Percentiles rank a stretch among this genome's conserved stretches.
Conservation (phyloP, 176 grass and related monocot genomes). For the Musa itinerans region DNA sequence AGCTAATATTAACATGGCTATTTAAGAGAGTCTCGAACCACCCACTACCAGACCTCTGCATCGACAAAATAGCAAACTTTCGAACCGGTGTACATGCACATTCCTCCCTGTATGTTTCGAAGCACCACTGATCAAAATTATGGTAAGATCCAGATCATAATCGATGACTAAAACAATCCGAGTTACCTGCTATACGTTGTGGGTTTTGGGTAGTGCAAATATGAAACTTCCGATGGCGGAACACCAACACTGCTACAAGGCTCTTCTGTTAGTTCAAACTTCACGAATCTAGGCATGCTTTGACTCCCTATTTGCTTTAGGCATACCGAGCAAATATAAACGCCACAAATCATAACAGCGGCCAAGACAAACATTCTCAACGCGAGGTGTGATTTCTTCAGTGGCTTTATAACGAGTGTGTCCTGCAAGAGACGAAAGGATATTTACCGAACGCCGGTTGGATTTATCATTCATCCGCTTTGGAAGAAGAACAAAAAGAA, state of each 20-base stretch:
- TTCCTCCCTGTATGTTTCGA: conserved; percentile 50
- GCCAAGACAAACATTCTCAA: conserved; percentile 59
- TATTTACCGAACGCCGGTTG: neutral
- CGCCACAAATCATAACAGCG: conserved; percentile 52
- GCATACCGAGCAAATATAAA: conserved; percentile 67
- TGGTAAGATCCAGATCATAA: neutral
- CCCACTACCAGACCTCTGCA: conserved; percentile 92
- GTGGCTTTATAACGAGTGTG: conserved; percentile 45
- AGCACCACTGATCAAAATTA: conserved; percentile 9
- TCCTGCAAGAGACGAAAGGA: conserved; percentile 39
- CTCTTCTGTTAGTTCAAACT: conserved; percentile 44
- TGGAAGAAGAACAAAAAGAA: neutral
- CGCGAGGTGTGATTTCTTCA: conserved; percentile 50
- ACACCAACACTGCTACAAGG: conserved; percentile 34
- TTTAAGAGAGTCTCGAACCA: conserved; percentile 96
- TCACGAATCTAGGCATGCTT: conserved; percentile 51
- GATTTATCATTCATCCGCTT: neutral
- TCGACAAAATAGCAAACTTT: conserved; percentile 91
- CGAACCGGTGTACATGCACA: conserved; percentile 74
- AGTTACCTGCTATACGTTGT: conserved; percentile 54
- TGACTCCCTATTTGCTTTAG: conserved; percentile 64
- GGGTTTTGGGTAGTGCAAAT: conserved; percentile 69
- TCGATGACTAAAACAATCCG: neutral
- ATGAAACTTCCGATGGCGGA: conserved; percentile 36
- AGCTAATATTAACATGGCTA: conserved; percentile 82